Evolutionary conservation across 2,329 filamentous ascomycete genomes (phyloP).

Genomic region (Pseudogymnoascus sp.): DNA sequence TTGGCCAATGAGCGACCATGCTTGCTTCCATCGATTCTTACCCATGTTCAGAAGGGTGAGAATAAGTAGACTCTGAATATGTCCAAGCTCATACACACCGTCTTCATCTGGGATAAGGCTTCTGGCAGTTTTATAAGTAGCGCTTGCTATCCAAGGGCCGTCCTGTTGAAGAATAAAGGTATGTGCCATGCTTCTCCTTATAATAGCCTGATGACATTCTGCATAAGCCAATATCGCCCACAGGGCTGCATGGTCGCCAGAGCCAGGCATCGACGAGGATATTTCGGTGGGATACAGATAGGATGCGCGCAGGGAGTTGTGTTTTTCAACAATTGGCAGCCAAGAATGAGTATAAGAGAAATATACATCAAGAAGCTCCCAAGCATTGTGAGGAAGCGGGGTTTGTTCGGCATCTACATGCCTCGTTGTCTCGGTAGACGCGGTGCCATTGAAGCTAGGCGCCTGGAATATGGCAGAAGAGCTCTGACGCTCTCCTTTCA

Average conservation of each 20-base stretch:
- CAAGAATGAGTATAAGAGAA: conserved; percentile 66
- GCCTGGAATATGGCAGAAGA: background rate
- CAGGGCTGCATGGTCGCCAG: conserved; percentile 43
- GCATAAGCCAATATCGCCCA: conserved; percentile 51
- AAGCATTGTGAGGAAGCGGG: conserved; percentile 45
- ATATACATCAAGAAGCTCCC: conserved; percentile 58
- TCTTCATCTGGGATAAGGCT: conserved; percentile 38
- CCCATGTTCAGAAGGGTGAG: conserved; percentile 56
- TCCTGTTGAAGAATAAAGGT: background rate
- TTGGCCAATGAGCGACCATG: conserved; percentile 23
- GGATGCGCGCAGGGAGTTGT: conserved; percentile 41
- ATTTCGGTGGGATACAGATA: conserved; percentile 10
- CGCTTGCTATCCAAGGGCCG: background rate
- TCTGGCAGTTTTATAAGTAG: conserved; percentile 37
- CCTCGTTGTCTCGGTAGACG: background rate
- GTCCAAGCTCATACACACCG: conserved; percentile 38
- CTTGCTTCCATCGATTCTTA: conserved; percentile 41
- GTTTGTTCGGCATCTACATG: background rate
- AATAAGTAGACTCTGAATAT: conserved; percentile 44
- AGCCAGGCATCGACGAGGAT: conserved; percentile 14
- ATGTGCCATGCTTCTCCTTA: conserved; percentile 19
- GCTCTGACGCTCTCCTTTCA: background rate
- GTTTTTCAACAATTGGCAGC: conserved; percentile 62
- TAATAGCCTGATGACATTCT: conserved; percentile 41
- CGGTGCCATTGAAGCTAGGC: background rate